phyloP scores from a whole-genome alignment of 805 yeast genomes.

The Metschnikowia continentalis region DNA sequence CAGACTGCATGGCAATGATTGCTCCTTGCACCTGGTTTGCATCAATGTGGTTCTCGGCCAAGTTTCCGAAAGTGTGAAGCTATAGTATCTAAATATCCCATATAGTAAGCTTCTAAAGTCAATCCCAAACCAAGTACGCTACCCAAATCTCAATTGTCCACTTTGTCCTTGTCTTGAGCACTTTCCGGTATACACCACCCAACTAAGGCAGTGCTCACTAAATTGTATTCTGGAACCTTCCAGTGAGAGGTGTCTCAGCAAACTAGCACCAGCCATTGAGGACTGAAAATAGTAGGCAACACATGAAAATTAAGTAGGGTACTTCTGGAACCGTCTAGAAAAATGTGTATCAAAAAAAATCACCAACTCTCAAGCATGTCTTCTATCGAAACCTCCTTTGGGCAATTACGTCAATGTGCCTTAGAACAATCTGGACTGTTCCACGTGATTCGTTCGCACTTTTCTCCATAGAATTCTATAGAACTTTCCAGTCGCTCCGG shows the following conservation, averaged over 20 bases:
- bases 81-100: neutral
- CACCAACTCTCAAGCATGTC: neutral
- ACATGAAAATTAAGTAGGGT: neutral
- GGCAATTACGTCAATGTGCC: constrained; percentile 4
- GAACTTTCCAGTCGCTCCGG: constrained; percentile 15
- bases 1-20: neutral
- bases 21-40: neutral
- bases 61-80: neutral
- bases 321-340: neutral
- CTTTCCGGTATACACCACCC: neutral
- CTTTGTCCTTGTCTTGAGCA: neutral
- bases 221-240: constrained; percentile 1
- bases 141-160: neutral
- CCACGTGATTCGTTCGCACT: constrained; percentile 8
- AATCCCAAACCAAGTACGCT: neutral
- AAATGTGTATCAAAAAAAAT: neutral
- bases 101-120: too few relatives aligned
- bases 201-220: neutral
- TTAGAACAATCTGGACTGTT: constrained; percentile 4
- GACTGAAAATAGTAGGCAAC: neutral
- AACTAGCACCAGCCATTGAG: neutral
- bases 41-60: neutral
- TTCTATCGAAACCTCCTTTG: neutral
- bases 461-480: constrained; percentile 13
- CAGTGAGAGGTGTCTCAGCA: neutral